Percentiles rank a stretch among this genome's conserved stretches.
phyloP scores from a whole-genome alignment of 495 filamentous ascomycete species.

The Xylaria cubensis region DNA sequence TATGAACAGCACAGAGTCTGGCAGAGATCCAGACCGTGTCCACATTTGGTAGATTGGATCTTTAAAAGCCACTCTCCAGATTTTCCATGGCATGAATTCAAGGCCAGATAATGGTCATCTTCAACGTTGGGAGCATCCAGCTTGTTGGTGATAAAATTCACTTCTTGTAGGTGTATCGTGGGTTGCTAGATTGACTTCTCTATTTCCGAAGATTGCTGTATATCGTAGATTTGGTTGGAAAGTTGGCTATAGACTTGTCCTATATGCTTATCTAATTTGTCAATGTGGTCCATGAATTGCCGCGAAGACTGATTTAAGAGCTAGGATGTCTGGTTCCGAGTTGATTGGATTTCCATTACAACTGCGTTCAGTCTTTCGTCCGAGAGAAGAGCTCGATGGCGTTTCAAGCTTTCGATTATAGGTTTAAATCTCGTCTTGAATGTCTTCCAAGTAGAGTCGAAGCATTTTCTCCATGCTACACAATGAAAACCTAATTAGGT shows the following conservation, averaged over 20 bases:
- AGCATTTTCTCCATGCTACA: not conserved
- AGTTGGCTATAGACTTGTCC: not conserved
- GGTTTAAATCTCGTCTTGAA: conserved; percentile 11
- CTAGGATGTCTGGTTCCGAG: not conserved
- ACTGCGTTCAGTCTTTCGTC: conserved; percentile 1
- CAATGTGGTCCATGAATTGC: not conserved
- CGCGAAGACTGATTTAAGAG: not conserved
- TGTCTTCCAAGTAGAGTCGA: conserved; percentile 7
- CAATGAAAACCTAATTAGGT: not conserved
- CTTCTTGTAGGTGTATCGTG: not conserved
- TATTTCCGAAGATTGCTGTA: not conserved
- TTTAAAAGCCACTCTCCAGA: not conserved
- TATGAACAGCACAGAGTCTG: not conserved
- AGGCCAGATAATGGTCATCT: not conserved
- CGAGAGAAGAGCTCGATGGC: not conserved
- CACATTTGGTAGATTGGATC: not conserved
- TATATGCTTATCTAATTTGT: not conserved
- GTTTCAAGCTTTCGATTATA: conserved; percentile 11
- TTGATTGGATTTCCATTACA: not conserved
- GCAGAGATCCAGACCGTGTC: not conserved
- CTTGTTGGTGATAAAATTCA: not conserved
- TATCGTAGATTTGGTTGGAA: not conserved
- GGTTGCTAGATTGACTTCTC: not conserved
- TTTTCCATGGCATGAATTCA: not conserved
- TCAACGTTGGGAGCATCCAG: not conserved